phyloP scores from a whole-genome alignment of 1,139 yeast species.

The Saccharomyces uvarum region DNA sequence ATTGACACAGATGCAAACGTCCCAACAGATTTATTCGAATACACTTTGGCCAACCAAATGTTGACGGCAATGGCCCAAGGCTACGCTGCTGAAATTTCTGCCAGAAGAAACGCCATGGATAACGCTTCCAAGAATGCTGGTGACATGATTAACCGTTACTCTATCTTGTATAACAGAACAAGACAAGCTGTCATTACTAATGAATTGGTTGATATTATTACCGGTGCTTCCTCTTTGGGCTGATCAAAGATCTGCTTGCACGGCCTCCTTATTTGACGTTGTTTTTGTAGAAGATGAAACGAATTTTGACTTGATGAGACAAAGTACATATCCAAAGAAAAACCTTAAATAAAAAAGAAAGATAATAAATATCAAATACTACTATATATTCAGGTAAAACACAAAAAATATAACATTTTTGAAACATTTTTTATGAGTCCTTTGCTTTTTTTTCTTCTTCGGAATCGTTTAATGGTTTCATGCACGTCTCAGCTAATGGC shows the following conservation, averaged over 20 bases:
- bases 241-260: constrained; percentile 32
- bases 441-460: neutral
- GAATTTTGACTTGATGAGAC: constrained; percentile 1
- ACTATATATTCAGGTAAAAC: constrained; percentile 1
- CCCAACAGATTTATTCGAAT: constrained; percentile 64
- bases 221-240: constrained; percentile 98
- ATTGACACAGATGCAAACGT: constrained; percentile 68
- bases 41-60: constrained; percentile 82
- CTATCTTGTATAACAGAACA: constrained; percentile 97
- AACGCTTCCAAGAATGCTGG: constrained; percentile 99
- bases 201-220: constrained; percentile 97
- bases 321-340: neutral
- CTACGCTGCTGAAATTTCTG: constrained; percentile 95
- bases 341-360: neutral
- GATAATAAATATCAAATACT: neutral
- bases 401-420: neutral
- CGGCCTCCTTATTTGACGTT: constrained; percentile 2
- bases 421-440: neutral
- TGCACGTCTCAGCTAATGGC: neutral
- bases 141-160: constrained; percentile 93
- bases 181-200: constrained; percentile 99
- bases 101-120: constrained; percentile 99
- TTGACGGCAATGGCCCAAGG: constrained; percentile 95
- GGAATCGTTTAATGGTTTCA: neutral
- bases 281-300: neutral